Percentiles rank a stretch among this genome's conserved stretches.
phyloP scores from a whole-genome alignment of 2,329 filamentous ascomycete genomes.

The Septoria petroselini region DNA sequence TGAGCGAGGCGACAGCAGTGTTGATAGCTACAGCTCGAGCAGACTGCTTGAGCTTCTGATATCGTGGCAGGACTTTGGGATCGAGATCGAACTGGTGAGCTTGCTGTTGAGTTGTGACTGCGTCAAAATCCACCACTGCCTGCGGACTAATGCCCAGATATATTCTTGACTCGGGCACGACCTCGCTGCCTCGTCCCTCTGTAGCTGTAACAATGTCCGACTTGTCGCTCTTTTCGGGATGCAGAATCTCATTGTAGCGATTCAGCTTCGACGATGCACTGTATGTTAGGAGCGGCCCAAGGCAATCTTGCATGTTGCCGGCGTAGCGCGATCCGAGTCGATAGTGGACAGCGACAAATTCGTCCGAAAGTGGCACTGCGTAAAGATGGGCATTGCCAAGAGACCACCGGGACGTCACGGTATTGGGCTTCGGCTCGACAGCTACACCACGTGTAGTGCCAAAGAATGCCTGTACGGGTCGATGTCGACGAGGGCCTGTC shows the following conservation, averaged over 20 bases:
- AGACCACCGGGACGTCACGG: slow-evolving; percentile 79
- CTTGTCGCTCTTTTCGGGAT: slow-evolving; percentile 82
- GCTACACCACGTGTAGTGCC: slow-evolving; percentile 90
- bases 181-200: slow-evolving; percentile 73
- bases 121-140: slow-evolving; percentile 73
- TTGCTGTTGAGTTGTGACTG: slow-evolving; percentile 9
- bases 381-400: slow-evolving; percentile 86
- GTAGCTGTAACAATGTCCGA: slow-evolving; percentile 92
- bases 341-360: slow-evolving; percentile 85
- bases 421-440: slow-evolving; percentile 66
- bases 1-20: slow-evolving; percentile 78
- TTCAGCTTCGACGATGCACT: slow-evolving; percentile 87
- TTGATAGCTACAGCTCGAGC: slow-evolving; percentile 82
- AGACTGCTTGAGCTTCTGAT: slow-evolving; percentile 67
- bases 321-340: slow-evolving; percentile 87
- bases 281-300: slow-evolving; percentile 96
- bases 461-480: slow-evolving; percentile 81
- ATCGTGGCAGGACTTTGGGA: slow-evolving; percentile 41
- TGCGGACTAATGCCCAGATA: slow-evolving; percentile 79
- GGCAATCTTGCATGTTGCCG: slow-evolving; percentile 93
- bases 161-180: slow-evolving; percentile 78
- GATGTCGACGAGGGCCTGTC: slow-evolving; percentile 41
- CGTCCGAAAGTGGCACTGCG: slow-evolving; percentile 82
- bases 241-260: slow-evolving; percentile 83
- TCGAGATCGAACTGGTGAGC: slow-evolving; percentile 45